Conservation (phyloP, 805 yeast species). For the Kodamaea restingae region DNA sequence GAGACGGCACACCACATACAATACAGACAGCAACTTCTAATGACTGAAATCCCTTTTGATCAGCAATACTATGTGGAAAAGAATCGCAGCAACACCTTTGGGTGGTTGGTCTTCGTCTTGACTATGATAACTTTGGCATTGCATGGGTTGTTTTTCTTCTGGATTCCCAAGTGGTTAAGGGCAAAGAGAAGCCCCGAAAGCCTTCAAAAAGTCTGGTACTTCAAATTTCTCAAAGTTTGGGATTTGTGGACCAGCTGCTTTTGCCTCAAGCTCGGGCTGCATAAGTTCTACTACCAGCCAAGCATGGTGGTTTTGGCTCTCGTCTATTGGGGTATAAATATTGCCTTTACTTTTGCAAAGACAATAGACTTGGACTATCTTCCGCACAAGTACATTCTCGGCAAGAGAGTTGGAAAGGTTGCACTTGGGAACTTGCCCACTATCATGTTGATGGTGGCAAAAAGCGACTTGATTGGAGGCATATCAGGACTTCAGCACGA, state of each 20-base stretch:
- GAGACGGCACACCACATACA: too few species aligned
- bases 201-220: constrained; percentile 18
- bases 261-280: constrained; percentile 18
- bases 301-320: constrained; percentile 29
- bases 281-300: constrained; percentile 37
- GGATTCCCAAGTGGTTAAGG: constrained; percentile 38
- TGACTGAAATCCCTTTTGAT: constrained; percentile 36
- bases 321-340: constrained; percentile 27
- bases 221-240: constrained; percentile 26
- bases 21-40: too few species aligned
- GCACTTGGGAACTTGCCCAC: constrained; percentile 39
- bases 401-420: constrained; percentile 40
- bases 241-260: constrained; percentile 25
- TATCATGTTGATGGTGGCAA: constrained; percentile 33
- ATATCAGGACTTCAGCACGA: constrained; percentile 42
- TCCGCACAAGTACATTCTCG: constrained; percentile 36
- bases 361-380: constrained; percentile 39
- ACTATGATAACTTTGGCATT: constrained; percentile 22
- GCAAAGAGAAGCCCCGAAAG: constrained; percentile 15
- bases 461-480: constrained; percentile 36
- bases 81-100: constrained; percentile 31
- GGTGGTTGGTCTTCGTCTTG: constrained; percentile 32
- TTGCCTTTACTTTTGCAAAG: constrained; percentile 24
- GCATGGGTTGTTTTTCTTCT: constrained; percentile 41
- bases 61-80: constrained; percentile 38